phyloP scores from a whole-genome alignment of 345 rosid genomes.

The Populus ilicifolia region DNA sequence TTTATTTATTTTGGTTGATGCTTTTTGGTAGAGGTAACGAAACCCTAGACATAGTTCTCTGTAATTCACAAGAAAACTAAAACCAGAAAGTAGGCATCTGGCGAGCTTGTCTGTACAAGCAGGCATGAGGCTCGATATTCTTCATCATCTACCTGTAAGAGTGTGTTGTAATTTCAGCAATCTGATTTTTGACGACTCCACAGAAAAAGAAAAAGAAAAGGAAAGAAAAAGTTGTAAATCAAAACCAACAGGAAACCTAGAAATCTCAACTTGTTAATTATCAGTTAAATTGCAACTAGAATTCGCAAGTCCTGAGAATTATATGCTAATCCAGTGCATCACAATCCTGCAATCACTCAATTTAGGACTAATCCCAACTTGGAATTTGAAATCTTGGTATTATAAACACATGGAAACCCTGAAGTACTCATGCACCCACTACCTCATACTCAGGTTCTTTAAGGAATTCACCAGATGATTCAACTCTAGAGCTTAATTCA shows the following conservation, averaged over 20 bases:
- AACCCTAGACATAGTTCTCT: neutral
- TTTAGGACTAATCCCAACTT: neutral
- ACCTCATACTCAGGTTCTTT: neutral
- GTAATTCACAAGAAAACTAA: neutral
- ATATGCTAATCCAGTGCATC: neutral
- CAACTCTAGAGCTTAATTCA: neutral
- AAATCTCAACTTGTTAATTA: neutral
- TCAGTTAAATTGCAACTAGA: neutral
- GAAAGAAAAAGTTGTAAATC: neutral
- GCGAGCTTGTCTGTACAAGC: neutral
- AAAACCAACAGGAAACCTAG: neutral
- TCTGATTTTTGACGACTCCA: neutral
- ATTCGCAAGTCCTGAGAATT: neutral
- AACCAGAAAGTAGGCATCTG: neutral
- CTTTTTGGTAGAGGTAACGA: neutral
- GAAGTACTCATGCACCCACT: neutral
- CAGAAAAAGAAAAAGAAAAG: too few relatives aligned
- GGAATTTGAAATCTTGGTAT: neutral
- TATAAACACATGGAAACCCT: neutral
- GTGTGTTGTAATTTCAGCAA: neutral
- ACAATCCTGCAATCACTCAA: neutral
- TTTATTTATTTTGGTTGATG: neutral
- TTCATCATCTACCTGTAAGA: neutral
- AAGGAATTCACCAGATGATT: too few relatives aligned
- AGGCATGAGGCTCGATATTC: neutral